phyloP scores from a whole-genome alignment of 2,329 filamentous ascomycete genomes.

The Pseudogymnoascus sp. region DNA sequence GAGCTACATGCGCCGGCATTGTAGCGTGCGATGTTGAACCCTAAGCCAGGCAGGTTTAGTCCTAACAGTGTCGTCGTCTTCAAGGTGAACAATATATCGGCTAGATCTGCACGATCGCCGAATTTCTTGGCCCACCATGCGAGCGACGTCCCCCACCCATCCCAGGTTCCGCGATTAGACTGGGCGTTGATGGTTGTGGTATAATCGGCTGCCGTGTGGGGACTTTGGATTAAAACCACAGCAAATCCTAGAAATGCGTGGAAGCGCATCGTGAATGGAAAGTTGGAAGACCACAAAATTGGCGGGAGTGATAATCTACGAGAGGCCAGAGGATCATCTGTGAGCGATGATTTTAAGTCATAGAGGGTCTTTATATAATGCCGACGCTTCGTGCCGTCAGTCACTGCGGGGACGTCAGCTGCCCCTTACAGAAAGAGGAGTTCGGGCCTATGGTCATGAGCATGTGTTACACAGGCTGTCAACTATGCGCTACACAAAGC shows the following conservation, averaged over 20 bases:
- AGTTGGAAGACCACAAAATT: not conserved
- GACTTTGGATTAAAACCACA: not conserved
- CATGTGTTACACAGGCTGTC: not conserved
- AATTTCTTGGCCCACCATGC: conserved; percentile 41
- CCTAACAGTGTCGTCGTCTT: conserved; percentile 29
- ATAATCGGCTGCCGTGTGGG: conserved; percentile 23
- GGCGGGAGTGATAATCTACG: not conserved
- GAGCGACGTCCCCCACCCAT: conserved; percentile 40
- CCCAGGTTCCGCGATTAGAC: conserved; percentile 37
- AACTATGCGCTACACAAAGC: not conserved
- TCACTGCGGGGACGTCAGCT: not conserved
- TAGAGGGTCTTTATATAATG: not conserved
- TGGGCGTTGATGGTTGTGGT: conserved; percentile 31
- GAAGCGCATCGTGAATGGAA: not conserved
- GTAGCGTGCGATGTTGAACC: conserved; percentile 39
- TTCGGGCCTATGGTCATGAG: not conserved
- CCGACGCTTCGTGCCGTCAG: not conserved
- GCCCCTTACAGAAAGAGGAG: not conserved
- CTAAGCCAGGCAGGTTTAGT: conserved; percentile 34
- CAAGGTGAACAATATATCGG: conserved; percentile 37
- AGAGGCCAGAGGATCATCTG: not conserved
- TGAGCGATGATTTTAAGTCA: not conserved
- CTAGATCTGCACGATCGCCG: conserved; percentile 37
- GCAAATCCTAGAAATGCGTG: not conserved
- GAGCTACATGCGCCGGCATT: conserved; percentile 38